These are phyloP conservation scores for Penicillium sp. DNA, from an alignment of 2,329 filamentous ascomycete genomes.

Conservation along the genomic window DNA sequence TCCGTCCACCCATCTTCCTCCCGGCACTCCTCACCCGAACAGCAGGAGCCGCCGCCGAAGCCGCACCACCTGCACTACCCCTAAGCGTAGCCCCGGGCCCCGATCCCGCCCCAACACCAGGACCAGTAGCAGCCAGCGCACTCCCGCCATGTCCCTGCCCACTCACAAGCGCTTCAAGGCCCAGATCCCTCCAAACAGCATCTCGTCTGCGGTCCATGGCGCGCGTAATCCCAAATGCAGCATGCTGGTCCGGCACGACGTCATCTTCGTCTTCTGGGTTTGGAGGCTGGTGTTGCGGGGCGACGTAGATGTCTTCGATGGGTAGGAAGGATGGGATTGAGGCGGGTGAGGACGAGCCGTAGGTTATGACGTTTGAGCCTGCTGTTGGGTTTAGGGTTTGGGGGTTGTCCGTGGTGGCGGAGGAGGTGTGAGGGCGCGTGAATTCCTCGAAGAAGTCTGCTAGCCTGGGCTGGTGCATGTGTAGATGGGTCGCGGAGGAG, in stretches of 20 bases:
- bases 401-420: slow-evolving; percentile 4
- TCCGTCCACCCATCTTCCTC: slow-evolving; percentile 39
- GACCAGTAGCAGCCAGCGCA: slow-evolving; percentile 9
- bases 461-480: slow-evolving; percentile 49
- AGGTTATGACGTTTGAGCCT: slow-evolving; percentile 22
- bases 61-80: slow-evolving; percentile 19
- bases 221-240: slow-evolving; percentile 64
- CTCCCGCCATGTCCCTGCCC: slow-evolving; percentile 22
- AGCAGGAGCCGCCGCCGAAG: slow-evolving; percentile 14
- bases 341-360: slow-evolving; percentile 32
- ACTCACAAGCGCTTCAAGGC: slow-evolving; percentile 52
- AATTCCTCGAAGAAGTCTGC: slow-evolving; percentile 53
- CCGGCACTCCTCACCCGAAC: slow-evolving; percentile 31
- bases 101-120: slow-evolving; percentile 21
- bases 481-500: slow-evolving; percentile 49
- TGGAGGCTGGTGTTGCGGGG: slow-evolving; percentile 59
- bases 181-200: slow-evolving; percentile 59
- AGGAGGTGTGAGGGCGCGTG: slow-evolving; percentile 44
- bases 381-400: slow-evolving; percentile 8
- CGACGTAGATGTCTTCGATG: slow-evolving; percentile 61
- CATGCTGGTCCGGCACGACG: slow-evolving; percentile 65
- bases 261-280: slow-evolving; percentile 68
- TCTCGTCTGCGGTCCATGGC: slow-evolving; percentile 57
- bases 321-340: slow-evolving; percentile 46
- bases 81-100: slow-evolving; percentile 18